A percentile compares a stretch with the other conserved stretches of the same genome.
phyloP scores from a whole-genome alignment of 2,329 filamentous ascomycete species.

The Blastomyces gilchristii region DNA sequence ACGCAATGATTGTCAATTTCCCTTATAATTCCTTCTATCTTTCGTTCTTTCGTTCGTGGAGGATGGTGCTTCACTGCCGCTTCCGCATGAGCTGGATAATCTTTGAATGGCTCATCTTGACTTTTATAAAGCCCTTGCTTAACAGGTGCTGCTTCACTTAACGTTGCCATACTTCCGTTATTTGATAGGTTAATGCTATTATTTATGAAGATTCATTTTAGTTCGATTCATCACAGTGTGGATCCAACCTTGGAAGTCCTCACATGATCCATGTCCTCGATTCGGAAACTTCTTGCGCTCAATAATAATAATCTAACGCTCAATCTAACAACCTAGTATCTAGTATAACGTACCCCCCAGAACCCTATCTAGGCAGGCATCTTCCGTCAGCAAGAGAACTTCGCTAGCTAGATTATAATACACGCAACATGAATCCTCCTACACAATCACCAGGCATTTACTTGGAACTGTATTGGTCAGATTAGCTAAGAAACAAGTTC shows the following conservation, averaged over 20 bases:
- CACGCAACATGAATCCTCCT: no score
- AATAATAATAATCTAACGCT: no score
- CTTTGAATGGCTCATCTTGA: not conserved
- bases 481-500: not conserved
- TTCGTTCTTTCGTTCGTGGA: not conserved
- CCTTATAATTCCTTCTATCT: not conserved
- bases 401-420: no score
- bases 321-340: not conserved
- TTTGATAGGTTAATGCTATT: constrained; percentile 3
- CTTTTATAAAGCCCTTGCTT: not conserved
- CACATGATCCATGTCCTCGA: not conserved
- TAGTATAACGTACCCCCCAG: not conserved
- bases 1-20: not conserved
- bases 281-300: not conserved
- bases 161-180: not conserved
- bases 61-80: not conserved
- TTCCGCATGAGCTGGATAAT: not conserved
- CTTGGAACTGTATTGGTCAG: not conserved
- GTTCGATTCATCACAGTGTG: not conserved
- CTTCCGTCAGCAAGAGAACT: no score
- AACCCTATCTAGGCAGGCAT: not conserved
- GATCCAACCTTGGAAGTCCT: not conserved
- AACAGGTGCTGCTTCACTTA: not conserved
- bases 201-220: not conserved
- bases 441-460: not conserved